Percentiles rank a stretch among this genome's conserved stretches.
phyloP scores from a whole-genome alignment of 345 rosid species.

The Hibiscus tridactylites region DNA sequence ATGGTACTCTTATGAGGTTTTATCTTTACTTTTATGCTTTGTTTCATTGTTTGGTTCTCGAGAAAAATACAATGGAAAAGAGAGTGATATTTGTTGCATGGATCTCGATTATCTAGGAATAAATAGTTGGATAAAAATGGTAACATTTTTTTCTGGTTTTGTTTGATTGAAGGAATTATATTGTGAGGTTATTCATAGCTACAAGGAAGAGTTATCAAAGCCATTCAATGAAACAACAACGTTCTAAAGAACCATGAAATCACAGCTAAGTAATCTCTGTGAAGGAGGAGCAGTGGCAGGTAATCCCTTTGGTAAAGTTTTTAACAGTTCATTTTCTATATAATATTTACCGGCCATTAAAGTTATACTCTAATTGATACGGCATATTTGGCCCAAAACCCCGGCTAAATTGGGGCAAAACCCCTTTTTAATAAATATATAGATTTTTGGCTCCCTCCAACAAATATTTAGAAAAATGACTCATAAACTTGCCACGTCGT shows the following conservation, averaged over 20 bases:
- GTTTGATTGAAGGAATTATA: slow-evolving; percentile 38
- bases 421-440: too few relatives aligned
- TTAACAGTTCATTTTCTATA: slow-evolving; percentile 1
- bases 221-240: slow-evolving; percentile 51
- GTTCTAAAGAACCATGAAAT: slow-evolving; percentile 51
- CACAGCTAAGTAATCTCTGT: slow-evolving; percentile 50
- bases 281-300: slow-evolving; percentile 25
- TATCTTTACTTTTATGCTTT: background rate
- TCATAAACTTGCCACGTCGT: too few relatives aligned
- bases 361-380: too few relatives aligned
- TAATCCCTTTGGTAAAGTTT: slow-evolving; percentile 30
- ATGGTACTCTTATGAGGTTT: slow-evolving; percentile 29
- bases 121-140: too few relatives aligned
- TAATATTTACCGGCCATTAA: too few relatives aligned
- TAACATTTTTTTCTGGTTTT: background rate
- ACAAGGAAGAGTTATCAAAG: slow-evolving; percentile 54
- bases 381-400: too few relatives aligned
- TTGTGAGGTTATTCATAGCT: slow-evolving; percentile 44
- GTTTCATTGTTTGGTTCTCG: slow-evolving; percentile 9
- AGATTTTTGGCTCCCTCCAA: too few relatives aligned
- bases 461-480: too few relatives aligned
- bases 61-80: background rate
- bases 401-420: too few relatives aligned
- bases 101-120: background rate
- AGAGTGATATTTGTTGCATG: background rate